Percentiles rank a stretch among this genome's conserved stretches.
phyloP scores from a whole-genome alignment of 108 stramenopile species.

The Poteriospumella lacustris region DNA sequence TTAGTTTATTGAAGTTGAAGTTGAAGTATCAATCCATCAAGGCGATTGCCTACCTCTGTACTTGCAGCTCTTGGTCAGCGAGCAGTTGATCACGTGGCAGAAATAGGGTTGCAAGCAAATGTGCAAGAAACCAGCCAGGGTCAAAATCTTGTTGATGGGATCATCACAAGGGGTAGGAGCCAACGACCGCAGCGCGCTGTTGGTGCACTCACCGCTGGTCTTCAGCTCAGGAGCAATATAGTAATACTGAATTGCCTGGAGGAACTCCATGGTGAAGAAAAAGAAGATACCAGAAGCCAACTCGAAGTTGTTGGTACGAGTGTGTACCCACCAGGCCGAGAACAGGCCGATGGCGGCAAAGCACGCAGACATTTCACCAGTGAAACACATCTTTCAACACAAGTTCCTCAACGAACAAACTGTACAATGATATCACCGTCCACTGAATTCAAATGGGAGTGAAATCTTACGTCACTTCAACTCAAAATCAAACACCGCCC shows the following conservation, averaged over 20 bases:
- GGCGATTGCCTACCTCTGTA: neutral
- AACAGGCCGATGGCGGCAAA: neutral
- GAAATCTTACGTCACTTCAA: no score
- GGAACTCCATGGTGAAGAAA: conserved; percentile 25
- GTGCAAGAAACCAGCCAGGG: conserved; percentile 25
- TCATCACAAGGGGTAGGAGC: neutral
- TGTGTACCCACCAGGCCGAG: neutral
- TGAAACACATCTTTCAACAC: no score
- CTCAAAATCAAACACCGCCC: no score
- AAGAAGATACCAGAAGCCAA: conserved; percentile 13
- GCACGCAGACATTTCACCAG: no score
- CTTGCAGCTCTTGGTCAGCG: conserved; percentile 12
- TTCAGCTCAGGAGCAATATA: conserved; percentile 18
- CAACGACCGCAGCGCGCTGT: no score
- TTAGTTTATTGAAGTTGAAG: no score
- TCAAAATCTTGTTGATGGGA: conserved; percentile 23
- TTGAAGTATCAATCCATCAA: no score
- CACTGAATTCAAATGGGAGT: no score
- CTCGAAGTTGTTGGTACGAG: neutral
- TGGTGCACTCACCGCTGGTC: no score
- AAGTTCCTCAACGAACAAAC: no score
- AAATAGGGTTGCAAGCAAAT: conserved; percentile 36
- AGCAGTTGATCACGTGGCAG: conserved; percentile 12
- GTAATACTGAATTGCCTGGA: conserved; percentile 33
- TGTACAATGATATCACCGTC: no score